Evolutionary conservation across 1,284 basidiomycete species (phyloP), one percentile per base, ranked within the genome.

Genomic region (Bjerkandera adusta): DNA sequence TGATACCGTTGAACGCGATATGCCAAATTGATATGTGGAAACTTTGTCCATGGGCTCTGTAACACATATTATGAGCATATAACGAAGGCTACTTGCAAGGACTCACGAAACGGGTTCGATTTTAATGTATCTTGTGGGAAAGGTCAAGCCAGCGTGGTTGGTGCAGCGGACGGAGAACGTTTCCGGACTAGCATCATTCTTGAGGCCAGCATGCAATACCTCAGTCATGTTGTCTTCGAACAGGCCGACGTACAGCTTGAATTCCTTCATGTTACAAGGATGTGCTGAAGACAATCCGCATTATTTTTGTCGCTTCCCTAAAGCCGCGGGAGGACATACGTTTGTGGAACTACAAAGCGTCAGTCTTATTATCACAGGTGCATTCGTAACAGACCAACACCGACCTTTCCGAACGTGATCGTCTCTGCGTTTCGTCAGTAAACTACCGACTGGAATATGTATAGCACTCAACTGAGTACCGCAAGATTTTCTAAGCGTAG

Each of bases 1-100:
- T 64, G 36, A 85, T 76, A 4, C 87, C 88, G 4, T 68, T 64
- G 47, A 90, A 56, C 1, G 79, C 63, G 25, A 89, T 70, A 53
- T 84, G 72, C 88, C 88, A 90, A 47, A 91, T 82, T 2, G 86
- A 89, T 21, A 81, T 79, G 57, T 89, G 85, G 59, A 84, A 90
- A 58, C 76, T 83, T 47, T 75, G 77, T 1, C 74, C 77, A 60
- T 89, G 82, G 4, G 83, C 79, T 32, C 86, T 66, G 21, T 5
- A 33, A 43, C 8, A 29, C 20, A 40, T 24, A 12, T 10, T n/a
- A 5, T 15, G 30, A 34, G 12, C 18, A 6, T 6, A 26, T 21
- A 16, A 33, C 15, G 22, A 21, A 24, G 13, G 18, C 46, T n/a
- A 33, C 24, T 25, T 40, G 48, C 12, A 50, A 33, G 11, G 10